Percentiles rank a stretch among this genome's conserved stretches.
Evolutionary conservation across 805 yeast species (phyloP).

Genomic region (Grigorovia jiainica): DNA sequence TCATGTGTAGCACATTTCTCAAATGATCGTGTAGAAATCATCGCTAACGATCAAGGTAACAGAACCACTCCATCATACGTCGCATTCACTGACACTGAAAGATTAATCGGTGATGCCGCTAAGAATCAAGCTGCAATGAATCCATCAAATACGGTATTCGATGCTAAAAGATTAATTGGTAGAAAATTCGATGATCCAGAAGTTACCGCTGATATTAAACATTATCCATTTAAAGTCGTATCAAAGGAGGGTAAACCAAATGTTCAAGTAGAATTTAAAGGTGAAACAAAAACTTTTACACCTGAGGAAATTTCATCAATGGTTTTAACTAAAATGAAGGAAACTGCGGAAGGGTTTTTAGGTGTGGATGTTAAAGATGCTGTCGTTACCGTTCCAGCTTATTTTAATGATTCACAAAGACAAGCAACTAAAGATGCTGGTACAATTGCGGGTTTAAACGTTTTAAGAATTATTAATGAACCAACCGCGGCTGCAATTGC

Average conservation of each 20-base stretch:
- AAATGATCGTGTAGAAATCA: constrained; percentile 87
- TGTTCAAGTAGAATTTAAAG: constrained; percentile 73
- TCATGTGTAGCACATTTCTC: constrained; percentile 94
- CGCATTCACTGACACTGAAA: constrained; percentile 86
- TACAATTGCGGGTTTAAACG: constrained; percentile 90
- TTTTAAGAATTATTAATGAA: constrained; percentile 89
- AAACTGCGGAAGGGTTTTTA: constrained; percentile 79
- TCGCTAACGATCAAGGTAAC: constrained; percentile 97
- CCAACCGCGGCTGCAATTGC: constrained; percentile 98
- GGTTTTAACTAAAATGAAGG: constrained; percentile 85
- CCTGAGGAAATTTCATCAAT: constrained; percentile 94
- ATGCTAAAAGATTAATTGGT: constrained; percentile 90
- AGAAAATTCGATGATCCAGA: constrained; percentile 74
- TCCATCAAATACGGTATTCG: constrained; percentile 84
- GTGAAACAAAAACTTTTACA: constrained; percentile 77
- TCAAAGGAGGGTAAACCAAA: constrained; percentile 70
- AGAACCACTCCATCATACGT: constrained; percentile 96
- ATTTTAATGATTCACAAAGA: constrained; percentile 95
- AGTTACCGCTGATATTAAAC: constrained; percentile 71
- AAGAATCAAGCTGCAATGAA: constrained; percentile 95
- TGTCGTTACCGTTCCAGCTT: constrained; percentile 93
- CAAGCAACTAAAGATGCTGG: constrained; percentile 98
- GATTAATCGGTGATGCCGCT: constrained; percentile 94
- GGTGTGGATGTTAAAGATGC: constrained; percentile 81
- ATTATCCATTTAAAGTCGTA: constrained; percentile 75